A percentile compares a stretch with the other conserved stretches of the same genome.
Conservation (phyloP, 306 rosid species). For the Alnus rubra region DNA sequence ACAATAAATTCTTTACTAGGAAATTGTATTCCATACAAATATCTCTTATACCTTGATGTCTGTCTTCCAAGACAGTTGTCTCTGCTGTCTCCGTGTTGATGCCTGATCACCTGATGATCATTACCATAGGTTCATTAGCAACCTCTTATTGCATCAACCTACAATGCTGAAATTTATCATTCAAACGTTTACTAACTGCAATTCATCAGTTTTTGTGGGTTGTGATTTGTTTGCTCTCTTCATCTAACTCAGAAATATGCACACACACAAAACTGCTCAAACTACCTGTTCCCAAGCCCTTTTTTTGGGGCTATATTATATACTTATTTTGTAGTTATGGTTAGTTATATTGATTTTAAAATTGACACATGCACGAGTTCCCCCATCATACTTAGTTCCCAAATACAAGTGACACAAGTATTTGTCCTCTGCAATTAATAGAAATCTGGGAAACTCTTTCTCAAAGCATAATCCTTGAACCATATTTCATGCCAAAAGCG, state of each 20-base stretch:
- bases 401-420: too few species aligned
- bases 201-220: not conserved
- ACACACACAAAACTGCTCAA: not conserved
- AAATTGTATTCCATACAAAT: not conserved
- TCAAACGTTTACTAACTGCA: not conserved
- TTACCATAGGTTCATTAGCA: not conserved
- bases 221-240: not conserved
- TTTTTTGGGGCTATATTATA: not conserved
- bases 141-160: not conserved
- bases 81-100: not conserved
- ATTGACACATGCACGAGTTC: not conserved
- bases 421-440: too few species aligned
- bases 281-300: not conserved
- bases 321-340: not conserved
- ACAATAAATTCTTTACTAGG: not conserved
- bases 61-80: not conserved
- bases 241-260: not conserved
- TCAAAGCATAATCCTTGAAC: too few species aligned
- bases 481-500: not conserved
- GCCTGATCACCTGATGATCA: not conserved
- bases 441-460: too few species aligned
- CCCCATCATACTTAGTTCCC: not conserved
- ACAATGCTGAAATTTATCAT: not conserved
- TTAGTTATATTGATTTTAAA: not conserved
- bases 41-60: not conserved